Evolutionary conservation across 2,329 filamentous ascomycete genomes (phyloP).

Genomic region (Albifimbria verrucaria): DNA sequence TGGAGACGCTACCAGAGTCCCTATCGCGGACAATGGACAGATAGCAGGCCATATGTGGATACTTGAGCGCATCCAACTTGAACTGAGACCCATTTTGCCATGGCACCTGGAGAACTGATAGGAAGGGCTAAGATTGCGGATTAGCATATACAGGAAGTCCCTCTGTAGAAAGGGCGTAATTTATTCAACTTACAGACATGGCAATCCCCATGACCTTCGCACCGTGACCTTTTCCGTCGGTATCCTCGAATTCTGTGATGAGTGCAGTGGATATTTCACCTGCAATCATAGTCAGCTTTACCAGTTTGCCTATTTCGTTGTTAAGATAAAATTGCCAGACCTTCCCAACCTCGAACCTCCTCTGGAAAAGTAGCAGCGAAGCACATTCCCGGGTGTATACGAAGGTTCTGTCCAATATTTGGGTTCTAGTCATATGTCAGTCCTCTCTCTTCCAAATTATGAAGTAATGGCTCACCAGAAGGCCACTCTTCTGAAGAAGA

Average conservation of each 20-base stretch:
- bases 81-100: background rate
- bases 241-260: conserved; percentile 4
- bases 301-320: background rate
- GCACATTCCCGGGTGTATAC: conserved; percentile 7
- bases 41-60: background rate
- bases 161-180: background rate
- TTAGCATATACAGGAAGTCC: background rate
- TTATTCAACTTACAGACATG: conserved; percentile 5
- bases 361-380: conserved; percentile 6
- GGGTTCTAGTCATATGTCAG: conserved; percentile 1
- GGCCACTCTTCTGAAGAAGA: conserved; percentile 1
- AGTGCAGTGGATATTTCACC: conserved; percentile 7
- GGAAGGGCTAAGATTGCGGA: background rate
- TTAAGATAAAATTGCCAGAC: background rate
- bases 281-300: background rate
- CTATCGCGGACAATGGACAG: background rate
- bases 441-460: background rate
- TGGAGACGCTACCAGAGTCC: background rate
- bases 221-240: conserved; percentile 7
- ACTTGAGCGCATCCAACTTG: background rate
- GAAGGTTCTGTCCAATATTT: conserved; percentile 9
- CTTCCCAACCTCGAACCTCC: conserved; percentile 7
- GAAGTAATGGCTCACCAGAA: background rate
- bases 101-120: conserved; percentile 4
- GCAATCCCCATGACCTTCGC: conserved; percentile 4